A percentile compares a stretch with the other conserved stretches of the same genome.
Conservation (phyloP, 192 early-diverging fungal species). For the Spinellus fusiger region DNA sequence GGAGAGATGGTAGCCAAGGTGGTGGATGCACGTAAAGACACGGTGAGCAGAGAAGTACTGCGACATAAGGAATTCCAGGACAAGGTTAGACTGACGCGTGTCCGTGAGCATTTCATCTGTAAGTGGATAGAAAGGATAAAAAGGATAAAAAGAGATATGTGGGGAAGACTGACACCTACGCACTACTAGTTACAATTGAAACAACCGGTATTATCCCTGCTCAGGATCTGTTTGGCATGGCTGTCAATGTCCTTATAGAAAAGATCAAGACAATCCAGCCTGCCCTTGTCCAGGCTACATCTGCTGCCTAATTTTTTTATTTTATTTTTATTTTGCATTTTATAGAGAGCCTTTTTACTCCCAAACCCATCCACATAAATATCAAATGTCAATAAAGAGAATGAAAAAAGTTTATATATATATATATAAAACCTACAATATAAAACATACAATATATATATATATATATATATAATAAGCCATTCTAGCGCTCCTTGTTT, state of each 20-base stretch:
- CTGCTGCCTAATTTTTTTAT: not conserved
- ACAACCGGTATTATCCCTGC: conserved; percentile 78
- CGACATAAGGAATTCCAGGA: conserved; percentile 89
- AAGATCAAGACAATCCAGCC: conserved; percentile 57
- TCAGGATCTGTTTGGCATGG: conserved; percentile 68
- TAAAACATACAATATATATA: no score
- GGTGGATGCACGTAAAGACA: conserved; percentile 91
- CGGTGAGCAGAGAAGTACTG: conserved; percentile 87
- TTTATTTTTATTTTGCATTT: not conserved
- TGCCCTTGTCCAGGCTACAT: conserved; percentile 28
- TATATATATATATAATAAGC: no score
- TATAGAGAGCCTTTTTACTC: no score
- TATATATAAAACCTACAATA: no score
- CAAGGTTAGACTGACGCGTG: conserved; percentile 81
- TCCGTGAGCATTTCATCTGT: conserved; percentile 98
- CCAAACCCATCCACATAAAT: no score
- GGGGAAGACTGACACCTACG: not conserved
- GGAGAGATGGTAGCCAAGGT: conserved; percentile 71
- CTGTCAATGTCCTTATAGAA: conserved; percentile 72
- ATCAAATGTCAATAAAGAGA: not conserved
- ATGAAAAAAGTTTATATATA: no score
- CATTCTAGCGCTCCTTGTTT: no score
- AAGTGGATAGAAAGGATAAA: conserved; percentile 34
- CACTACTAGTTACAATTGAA: conserved; percentile 69
- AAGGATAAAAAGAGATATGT: not conserved